Base-by-base conservation (phyloP, 2,329 filamentous ascomycete genomes). In the Fusarium pseudocircinatum region DNA sequence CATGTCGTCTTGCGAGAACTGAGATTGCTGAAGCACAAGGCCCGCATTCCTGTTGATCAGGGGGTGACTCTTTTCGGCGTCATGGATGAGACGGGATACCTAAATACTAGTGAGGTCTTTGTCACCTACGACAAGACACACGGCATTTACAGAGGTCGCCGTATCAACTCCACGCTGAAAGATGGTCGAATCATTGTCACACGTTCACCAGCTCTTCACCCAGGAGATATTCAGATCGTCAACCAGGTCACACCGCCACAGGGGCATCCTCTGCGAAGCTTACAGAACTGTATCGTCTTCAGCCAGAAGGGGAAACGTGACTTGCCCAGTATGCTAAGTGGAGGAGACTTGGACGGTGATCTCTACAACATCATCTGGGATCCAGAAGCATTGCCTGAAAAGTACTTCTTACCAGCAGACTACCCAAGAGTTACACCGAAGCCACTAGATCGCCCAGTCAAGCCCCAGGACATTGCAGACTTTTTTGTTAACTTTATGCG, bases 271-370 rank as follows among this genome's bases (percentile, higher is more conserved):
- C 84, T 97, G 2, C 82, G 83, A 4, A 78, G 84, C 1, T 85
- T 95, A 3, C 83, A 85, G 4, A 97, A 97, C 76, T 95, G 94
- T 67, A 87, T 97, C 22, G 89, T 93, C 2, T 97, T 97, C 78
- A 95, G 92, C 67, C 89, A 91, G 63, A 85, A 88, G 46, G 94
- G 95, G 0, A 32, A 75, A 0, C 89, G 94, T 22, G 94, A 97
- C 77, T 83, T 97, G 0, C 94, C 94, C 0, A 96, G 93, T 69
- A 88, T 92, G 80, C 85, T 97, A 0, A 92, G 92, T 60, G 94
- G 94, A 3, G 94, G 94, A 0, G 94, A 97, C 79, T 86, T 97
- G 0, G 94, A 96, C 72, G 94, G 94, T 0, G 95, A 97, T 79
- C 83, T 94, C 0, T 97, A 93, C 81, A 92, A 94, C 72, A 83